These are phyloP conservation scores for Gamarada debralockiae DNA, from an alignment of 495 filamentous ascomycete genomes.

Conservation along the genomic window DNA sequence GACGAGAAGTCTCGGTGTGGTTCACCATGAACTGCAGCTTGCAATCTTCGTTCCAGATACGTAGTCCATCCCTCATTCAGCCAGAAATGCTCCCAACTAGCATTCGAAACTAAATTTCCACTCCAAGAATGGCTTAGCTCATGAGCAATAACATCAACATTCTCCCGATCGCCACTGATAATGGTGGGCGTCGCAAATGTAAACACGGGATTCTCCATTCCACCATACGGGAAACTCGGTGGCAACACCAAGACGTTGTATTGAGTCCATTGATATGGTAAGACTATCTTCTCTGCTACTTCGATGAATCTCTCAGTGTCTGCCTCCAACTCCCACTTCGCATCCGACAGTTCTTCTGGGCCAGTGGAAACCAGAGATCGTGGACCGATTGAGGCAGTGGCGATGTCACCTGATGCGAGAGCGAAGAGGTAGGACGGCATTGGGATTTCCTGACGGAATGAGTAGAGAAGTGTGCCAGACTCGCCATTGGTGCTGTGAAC, in stretches of 20 bases:
- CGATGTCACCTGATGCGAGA: constrained; percentile 84
- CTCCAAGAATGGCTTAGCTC: constrained; percentile 91
- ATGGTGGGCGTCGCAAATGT: constrained; percentile 93
- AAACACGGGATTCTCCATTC: constrained; percentile 93
- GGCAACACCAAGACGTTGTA: constrained; percentile 93
- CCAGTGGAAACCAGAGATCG: constrained; percentile 79
- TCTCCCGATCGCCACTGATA: constrained; percentile 86
- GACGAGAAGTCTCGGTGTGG: constrained; percentile 86
- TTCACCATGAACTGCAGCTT: constrained; percentile 68
- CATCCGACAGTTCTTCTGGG: constrained; percentile 77
- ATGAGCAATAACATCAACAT: constrained; percentile 95
- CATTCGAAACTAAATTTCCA: constrained; percentile 86
- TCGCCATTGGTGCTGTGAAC: constrained; percentile 41
- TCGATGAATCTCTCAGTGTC: constrained; percentile 90
- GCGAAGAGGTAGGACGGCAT: constrained; percentile 95
- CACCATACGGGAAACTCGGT: constrained; percentile 81
- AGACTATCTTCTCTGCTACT: constrained; percentile 83
- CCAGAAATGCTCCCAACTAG: constrained; percentile 98
- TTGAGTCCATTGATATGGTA: constrained; percentile 85
- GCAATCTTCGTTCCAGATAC: constrained; percentile 82
- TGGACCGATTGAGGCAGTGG: constrained; percentile 77
- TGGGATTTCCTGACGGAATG: constrained; percentile 82
- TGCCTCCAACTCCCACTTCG: constrained; percentile 84
- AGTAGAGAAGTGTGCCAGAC: constrained; percentile 59
- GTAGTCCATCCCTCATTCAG: constrained; percentile 95